These are phyloP conservation scores for Boletus austroedulis DNA, from an alignment of 1,284 basidiomycete genomes.

Conservation along the genomic window DNA sequence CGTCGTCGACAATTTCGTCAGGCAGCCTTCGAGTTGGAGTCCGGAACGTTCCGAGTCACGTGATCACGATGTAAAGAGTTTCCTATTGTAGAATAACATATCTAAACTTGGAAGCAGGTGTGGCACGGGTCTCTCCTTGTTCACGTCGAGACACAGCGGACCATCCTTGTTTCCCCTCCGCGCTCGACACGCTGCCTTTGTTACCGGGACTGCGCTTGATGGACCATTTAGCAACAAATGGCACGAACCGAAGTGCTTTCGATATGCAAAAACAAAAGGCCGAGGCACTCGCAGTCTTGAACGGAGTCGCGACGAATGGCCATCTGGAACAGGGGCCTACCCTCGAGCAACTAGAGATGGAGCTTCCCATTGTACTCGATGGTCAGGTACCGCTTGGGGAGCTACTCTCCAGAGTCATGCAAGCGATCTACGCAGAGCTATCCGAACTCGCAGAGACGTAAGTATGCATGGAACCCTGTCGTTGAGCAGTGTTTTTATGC, in stretches of 20 bases:
- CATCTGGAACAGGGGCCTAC: conserved; percentile 42
- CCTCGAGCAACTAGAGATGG: conserved; percentile 62
- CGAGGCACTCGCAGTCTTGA: conserved; percentile 32
- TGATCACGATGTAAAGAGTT: conserved; percentile 8
- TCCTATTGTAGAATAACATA: conserved; percentile 12
- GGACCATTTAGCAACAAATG: conserved; percentile 19
- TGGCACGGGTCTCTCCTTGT: conserved; percentile 22
- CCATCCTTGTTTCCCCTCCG: conserved; percentile 1
- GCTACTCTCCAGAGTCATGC: conserved; percentile 71
- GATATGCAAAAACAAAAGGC: conserved; percentile 33
- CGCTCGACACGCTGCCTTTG: background rate
- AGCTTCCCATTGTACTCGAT: conserved; percentile 73
- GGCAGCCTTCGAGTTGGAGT: background rate
- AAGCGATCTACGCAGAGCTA: conserved; percentile 80
- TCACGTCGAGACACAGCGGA: conserved; percentile 7
- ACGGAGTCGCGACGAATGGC: conserved; percentile 31
- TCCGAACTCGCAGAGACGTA: conserved; percentile 85
- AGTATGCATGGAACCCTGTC: conserved; percentile 30
- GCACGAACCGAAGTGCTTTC: conserved; percentile 14
- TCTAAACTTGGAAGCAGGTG: conserved; percentile 10
- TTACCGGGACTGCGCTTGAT: conserved; percentile 2
- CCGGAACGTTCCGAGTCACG: conserved; percentile 23
- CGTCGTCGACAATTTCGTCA: conserved; percentile 9
- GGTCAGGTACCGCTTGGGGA: conserved; percentile 75
- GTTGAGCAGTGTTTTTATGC: background rate